Conservation (phyloP, 768 basidiomycete species). For the Cystobasidium tubakii region DNA sequence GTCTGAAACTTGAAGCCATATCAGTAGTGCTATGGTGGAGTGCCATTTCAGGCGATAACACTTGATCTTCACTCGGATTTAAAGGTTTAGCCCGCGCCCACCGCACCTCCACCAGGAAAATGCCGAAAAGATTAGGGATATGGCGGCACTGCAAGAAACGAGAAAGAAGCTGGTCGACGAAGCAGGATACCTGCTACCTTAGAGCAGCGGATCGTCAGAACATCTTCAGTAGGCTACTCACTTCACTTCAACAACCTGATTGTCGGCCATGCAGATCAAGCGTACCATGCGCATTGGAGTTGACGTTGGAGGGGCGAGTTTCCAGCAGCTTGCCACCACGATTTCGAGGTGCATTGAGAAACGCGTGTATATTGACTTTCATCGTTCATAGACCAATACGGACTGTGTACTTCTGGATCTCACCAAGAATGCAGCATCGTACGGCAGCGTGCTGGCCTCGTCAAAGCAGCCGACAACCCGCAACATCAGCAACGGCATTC, state of each 20-base stretch:
- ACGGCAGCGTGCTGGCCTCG: constrained; percentile 42
- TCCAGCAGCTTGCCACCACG: neutral
- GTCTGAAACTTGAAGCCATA: neutral
- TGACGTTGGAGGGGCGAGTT: constrained; percentile 9
- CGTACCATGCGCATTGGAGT: neutral
- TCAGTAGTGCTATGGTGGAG: neutral
- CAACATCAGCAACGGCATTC: constrained; percentile 60
- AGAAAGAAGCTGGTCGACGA: too few relatives aligned
- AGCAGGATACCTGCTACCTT: too few relatives aligned
- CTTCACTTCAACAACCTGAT: neutral
- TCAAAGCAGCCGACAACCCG: constrained; percentile 58
- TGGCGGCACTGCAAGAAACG: too few relatives aligned
- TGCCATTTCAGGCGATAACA: neutral
- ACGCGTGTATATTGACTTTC: neutral
- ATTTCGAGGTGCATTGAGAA: too few relatives aligned
- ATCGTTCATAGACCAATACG: neutral
- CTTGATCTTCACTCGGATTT: neutral
- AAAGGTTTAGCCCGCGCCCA: neutral
- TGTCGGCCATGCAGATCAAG: neutral
- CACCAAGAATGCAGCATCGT: neutral
- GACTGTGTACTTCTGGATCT: constrained; percentile 11
- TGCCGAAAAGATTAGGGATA: too few relatives aligned
- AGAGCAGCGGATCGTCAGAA: too few relatives aligned
- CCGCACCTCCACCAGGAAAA: neutral
- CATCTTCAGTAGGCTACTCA: too few relatives aligned